Percentiles rank a stretch among this genome's conserved stretches.
phyloP scores from a whole-genome alignment of 768 basidiomycete species.

The Sarcodon sp. region DNA sequence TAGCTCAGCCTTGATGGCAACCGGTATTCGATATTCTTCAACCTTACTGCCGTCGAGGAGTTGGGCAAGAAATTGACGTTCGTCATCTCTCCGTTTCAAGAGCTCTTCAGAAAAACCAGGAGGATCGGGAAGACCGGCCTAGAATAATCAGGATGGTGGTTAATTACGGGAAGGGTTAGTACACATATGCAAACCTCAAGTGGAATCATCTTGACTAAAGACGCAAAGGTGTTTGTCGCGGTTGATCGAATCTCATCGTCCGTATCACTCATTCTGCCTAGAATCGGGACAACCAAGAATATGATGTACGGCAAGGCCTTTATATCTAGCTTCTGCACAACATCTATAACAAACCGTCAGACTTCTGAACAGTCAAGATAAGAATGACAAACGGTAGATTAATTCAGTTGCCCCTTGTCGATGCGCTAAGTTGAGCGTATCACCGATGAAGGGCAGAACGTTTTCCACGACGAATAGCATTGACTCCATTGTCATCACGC shows the following conservation, averaged over 20 bases:
- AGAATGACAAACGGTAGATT: conserved; percentile 64
- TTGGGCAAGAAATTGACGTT: conserved; percentile 87
- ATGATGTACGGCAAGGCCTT: conserved; percentile 94
- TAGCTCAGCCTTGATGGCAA: conserved; percentile 83
- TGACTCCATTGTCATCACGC: conserved; percentile 71
- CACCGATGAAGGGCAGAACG: conserved; percentile 71
- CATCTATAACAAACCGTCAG: conserved; percentile 39
- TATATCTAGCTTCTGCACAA: conserved; percentile 84
- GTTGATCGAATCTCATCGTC: conserved; percentile 87
- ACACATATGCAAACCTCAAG: conserved; percentile 52
- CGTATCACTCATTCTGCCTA: conserved; percentile 94
- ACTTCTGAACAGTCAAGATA: conserved; percentile 3
- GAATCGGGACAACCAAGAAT: conserved; percentile 90
- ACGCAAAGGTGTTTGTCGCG: conserved; percentile 95
- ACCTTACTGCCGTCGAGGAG: conserved; percentile 93
- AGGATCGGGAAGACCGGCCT: conserved; percentile 97
- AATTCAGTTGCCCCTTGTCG: conserved; percentile 87
- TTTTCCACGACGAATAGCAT: conserved; percentile 87
- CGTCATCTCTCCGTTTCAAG: conserved; percentile 71
- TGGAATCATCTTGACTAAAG: conserved; percentile 96
- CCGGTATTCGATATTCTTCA: conserved; percentile 77
- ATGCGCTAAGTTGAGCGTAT: conserved; percentile 59
- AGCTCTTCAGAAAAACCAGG: conserved; percentile 84
- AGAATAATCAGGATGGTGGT: neutral
- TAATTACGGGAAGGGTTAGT: neutral